phyloP scores from a whole-genome alignment of 306 rosid species.

The Arachis hypogaea region DNA sequence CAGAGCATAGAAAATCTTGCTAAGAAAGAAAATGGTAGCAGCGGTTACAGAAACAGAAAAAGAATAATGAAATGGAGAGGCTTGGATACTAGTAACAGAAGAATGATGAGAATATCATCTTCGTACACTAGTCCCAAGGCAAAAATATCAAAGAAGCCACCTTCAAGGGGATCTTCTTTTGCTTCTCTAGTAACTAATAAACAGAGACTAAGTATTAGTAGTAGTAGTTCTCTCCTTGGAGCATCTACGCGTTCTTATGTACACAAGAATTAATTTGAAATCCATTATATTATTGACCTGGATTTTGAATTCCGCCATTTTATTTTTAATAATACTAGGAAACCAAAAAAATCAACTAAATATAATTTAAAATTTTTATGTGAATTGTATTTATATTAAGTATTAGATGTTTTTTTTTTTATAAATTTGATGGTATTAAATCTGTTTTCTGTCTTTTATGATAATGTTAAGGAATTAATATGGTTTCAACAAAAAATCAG shows the following conservation, averaged over 20 bases:
- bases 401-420: too few relatives aligned
- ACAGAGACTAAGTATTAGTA: neutral
- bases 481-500: too few relatives aligned
- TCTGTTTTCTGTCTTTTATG: too few relatives aligned
- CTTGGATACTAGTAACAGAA: constrained; percentile 41
- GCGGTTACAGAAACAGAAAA: constrained; percentile 50
- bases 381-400: too few relatives aligned
- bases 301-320: too few relatives aligned
- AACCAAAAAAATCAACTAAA: too few relatives aligned
- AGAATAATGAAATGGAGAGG: neutral
- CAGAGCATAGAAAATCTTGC: constrained; percentile 70
- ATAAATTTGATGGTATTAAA: too few relatives aligned
- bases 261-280: constrained; percentile 28
- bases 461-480: too few relatives aligned
- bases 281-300: neutral
- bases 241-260: constrained; percentile 42
- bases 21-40: constrained; percentile 52
- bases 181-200: constrained; percentile 23
- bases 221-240: constrained; percentile 41
- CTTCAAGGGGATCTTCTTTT: constrained; percentile 49
- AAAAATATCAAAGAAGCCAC: constrained; percentile 65
- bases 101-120: constrained; percentile 17
- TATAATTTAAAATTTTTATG: too few relatives aligned
- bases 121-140: constrained; percentile 45
- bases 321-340: too few relatives aligned